A percentile compares a stretch with the other conserved stretches of the same genome.
Conservation (phyloP, 2,329 filamentous ascomycete genomes). For the Trichoderma semiorbis region DNA sequence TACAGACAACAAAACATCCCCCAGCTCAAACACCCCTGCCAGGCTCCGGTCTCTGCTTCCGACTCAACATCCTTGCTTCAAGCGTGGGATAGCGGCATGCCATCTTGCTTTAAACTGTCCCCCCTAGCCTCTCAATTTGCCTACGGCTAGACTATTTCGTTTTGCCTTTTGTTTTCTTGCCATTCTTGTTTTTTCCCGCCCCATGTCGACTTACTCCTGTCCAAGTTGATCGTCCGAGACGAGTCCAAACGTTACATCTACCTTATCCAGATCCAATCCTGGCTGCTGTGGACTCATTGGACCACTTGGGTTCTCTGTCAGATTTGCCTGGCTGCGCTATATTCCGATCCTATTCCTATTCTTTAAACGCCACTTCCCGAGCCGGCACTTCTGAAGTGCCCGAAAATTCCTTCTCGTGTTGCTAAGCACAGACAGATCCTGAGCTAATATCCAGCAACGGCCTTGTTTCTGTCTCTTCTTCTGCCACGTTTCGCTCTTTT, state of each 20-base stretch:
- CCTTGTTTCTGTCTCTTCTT: neutral
- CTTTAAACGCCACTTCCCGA: neutral
- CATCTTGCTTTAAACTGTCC: slow-evolving; percentile 2
- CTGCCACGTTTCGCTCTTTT: neutral
- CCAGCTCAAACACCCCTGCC: neutral
- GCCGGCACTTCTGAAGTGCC: neutral
- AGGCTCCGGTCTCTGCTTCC: slow-evolving; percentile 10
- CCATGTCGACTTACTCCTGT: neutral
- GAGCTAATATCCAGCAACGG: neutral
- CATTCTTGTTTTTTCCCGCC: neutral
- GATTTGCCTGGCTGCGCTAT: slow-evolving; percentile 4
- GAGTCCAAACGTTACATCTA: neutral
- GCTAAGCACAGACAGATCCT: neutral
- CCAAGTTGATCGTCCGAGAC: neutral
- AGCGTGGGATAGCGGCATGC: slow-evolving; percentile 13
- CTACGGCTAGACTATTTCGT: neutral
- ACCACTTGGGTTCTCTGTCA: neutral
- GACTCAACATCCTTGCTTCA: slow-evolving; percentile 7
- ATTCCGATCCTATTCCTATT: slow-evolving; percentile 1
- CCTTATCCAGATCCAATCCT: neutral
- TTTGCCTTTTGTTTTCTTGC: neutral
- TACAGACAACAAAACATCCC: neutral
- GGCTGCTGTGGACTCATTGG: neutral
- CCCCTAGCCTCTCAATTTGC: slow-evolving; percentile 1
- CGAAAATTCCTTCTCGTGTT: neutral